Conservation (phyloP, 2,329 filamentous ascomycete species). For the Alternaria angustiovoidea region DNA sequence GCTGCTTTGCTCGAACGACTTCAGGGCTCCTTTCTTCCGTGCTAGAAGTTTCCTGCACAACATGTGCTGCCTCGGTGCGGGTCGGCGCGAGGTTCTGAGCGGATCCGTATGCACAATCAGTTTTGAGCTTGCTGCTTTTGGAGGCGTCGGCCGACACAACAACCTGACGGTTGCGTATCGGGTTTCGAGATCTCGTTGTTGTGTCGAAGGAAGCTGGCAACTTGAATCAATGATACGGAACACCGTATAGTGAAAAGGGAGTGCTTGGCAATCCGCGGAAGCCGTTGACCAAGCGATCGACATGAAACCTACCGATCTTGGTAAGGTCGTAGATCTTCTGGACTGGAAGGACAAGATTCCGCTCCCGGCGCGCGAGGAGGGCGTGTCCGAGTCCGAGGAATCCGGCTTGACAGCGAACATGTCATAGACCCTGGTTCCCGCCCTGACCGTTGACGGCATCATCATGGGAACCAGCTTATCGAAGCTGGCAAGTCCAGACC, state of each 20-base stretch:
- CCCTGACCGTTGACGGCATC: constrained; percentile 3
- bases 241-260: neutral
- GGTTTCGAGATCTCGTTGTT: neutral
- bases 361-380: constrained; percentile 3
- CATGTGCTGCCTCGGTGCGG: constrained; percentile 11
- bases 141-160: neutral
- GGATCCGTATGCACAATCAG: neutral
- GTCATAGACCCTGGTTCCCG: constrained; percentile 9
- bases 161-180: neutral
- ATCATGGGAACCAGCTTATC: constrained; percentile 5
- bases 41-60: constrained; percentile 9
- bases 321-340: constrained; percentile 5
- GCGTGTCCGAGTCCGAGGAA: constrained; percentile 9
- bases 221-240: neutral
- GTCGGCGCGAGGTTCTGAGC: constrained; percentile 1
- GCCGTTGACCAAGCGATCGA: constrained; percentile 2
- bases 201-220: neutral
- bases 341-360: constrained; percentile 4
- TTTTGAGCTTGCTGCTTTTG: neutral
- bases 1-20: constrained; percentile 1
- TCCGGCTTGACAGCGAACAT: constrained; percentile 1
- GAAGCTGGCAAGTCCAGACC: neutral
- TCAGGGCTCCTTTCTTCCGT: constrained; percentile 2
- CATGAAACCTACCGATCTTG: neutral
- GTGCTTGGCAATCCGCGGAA: constrained; percentile 4